phyloP scores from a whole-genome alignment of 108 stramenopile genomes.

The Ochromonas danica region DNA sequence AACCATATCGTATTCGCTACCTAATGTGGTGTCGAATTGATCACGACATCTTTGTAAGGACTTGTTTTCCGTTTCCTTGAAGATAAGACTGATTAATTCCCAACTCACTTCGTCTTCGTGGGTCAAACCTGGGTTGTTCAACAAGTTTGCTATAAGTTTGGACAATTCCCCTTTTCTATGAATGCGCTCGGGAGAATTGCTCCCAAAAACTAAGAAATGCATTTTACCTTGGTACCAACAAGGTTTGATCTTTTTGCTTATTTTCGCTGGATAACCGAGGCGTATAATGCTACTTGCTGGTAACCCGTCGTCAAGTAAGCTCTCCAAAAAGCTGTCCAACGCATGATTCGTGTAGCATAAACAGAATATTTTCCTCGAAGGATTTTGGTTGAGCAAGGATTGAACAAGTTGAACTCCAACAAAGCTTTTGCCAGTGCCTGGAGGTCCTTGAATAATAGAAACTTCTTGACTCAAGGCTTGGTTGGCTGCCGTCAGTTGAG shows the following conservation, averaged over 20 bases:
- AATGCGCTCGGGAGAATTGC: too few species aligned
- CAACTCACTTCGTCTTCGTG: too few species aligned
- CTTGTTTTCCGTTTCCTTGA: too few species aligned
- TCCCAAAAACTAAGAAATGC: too few species aligned
- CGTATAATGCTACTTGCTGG: background rate
- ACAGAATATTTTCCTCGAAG: background rate
- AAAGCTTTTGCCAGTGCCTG: conserved; percentile 54
- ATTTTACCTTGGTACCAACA: too few species aligned
- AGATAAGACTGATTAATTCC: too few species aligned
- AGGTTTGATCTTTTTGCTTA: conserved; percentile 10
- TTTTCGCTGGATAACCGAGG: conserved; percentile 10
- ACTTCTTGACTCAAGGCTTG: conserved; percentile 33
- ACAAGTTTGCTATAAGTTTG: too few species aligned
- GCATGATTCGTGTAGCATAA: conserved; percentile 42
- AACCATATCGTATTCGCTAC: too few species aligned
- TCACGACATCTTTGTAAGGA: too few species aligned
- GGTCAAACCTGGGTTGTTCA: too few species aligned
- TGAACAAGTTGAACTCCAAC: conserved; percentile 36
- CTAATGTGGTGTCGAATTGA: too few species aligned
- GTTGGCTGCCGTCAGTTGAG: conserved; percentile 38
- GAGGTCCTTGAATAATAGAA: conserved; percentile 51
- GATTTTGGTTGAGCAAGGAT: conserved; percentile 1
- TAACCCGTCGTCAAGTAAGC: conserved; percentile 21
- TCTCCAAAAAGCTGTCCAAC: conserved; percentile 27
- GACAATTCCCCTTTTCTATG: too few species aligned